Percentiles rank a stretch among this genome's conserved stretches.
These are phyloP conservation scores for Didymella exigua DNA, from an alignment of 2,329 filamentous ascomycete genomes.

Conservation along the genomic window DNA sequence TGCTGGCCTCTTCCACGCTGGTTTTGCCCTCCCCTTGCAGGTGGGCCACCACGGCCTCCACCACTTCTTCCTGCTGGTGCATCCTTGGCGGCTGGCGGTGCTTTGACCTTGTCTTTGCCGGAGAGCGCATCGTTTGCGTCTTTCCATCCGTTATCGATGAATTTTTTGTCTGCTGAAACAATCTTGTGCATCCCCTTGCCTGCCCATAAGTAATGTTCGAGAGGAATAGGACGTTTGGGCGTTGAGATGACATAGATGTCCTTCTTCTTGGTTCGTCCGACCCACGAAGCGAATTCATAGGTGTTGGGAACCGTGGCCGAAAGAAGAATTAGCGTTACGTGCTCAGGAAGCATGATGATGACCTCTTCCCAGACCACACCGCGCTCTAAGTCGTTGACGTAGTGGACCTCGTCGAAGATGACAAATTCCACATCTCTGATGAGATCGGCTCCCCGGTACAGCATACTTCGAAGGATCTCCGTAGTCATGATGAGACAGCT, in stretches of 20 bases:
- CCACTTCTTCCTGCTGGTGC: constrained; percentile 60
- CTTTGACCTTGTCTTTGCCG: constrained; percentile 77
- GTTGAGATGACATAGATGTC: constrained; percentile 99
- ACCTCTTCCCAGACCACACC: constrained; percentile 99
- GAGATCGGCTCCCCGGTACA: constrained; percentile 92
- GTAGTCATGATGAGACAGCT: constrained; percentile 99
- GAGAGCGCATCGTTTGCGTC: constrained; percentile 83
- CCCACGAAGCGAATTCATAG: constrained; percentile 97
- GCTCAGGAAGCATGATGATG: constrained; percentile 98
- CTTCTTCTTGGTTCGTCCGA: constrained; percentile 96
- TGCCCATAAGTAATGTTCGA: constrained; percentile 97
- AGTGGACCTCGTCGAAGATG: constrained; percentile 98
- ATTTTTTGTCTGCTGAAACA: constrained; percentile 89
- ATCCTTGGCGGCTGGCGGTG: constrained; percentile 56
- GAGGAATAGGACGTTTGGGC: constrained; percentile 87
- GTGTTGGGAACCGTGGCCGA: constrained; percentile 98
- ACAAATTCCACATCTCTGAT: constrained; percentile 98
- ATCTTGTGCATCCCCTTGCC: constrained; percentile 93
- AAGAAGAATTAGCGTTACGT: constrained; percentile 91
- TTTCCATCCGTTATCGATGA: constrained; percentile 93
- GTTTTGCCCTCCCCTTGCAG: constrained; percentile 57
- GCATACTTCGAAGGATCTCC: constrained; percentile 96
- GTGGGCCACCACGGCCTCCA: constrained; percentile 51
- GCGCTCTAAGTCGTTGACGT: constrained; percentile 93
- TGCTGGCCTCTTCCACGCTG: constrained; percentile 56